Conservation (phyloP, 1,284 basidiomycete species). For the Termitomyces sp. region DNA sequence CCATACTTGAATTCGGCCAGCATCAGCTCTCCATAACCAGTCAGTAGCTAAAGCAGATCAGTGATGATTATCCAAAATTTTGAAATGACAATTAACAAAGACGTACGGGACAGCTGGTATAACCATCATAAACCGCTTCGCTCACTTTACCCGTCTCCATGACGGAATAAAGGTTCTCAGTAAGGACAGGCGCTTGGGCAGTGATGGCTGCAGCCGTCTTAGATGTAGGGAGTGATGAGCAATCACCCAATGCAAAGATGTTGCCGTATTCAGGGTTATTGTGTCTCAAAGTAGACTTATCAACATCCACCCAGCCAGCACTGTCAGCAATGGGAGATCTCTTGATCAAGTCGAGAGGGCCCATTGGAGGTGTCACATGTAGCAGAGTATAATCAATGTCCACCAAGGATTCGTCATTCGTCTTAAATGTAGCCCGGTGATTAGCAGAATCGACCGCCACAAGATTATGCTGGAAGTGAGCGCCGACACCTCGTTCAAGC, state of each 20-base stretch:
- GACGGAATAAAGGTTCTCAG: conserved; percentile 81
- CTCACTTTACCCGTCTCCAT: conserved; percentile 70
- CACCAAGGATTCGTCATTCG: conserved; percentile 58
- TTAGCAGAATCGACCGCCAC: conserved; percentile 65
- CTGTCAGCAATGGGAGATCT: conserved; percentile 73
- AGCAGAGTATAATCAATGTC: conserved; percentile 79
- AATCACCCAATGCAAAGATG: conserved; percentile 89
- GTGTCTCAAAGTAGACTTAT: conserved; percentile 79
- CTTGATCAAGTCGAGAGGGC: conserved; percentile 82
- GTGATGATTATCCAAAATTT: conserved; percentile 17
- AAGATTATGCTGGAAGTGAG: conserved; percentile 82
- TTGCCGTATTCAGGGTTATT: conserved; percentile 76
- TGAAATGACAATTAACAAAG: conserved; percentile 6
- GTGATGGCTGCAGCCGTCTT: conserved; percentile 97
- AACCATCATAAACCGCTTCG: conserved; percentile 72
- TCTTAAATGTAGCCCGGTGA: conserved; percentile 83
- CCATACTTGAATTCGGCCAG: conserved; percentile 92
- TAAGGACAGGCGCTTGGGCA: conserved; percentile 86
- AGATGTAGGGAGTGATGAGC: conserved; percentile 86
- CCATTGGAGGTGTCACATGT: conserved; percentile 91
- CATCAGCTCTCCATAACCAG: conserved; percentile 83
- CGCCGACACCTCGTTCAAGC: conserved; percentile 74
- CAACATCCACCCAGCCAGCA: conserved; percentile 85
- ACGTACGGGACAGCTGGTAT: conserved; percentile 79
- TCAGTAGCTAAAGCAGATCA: conserved; percentile 52